phyloP scores from a whole-genome alignment of 495 filamentous ascomycete species.

The Aspergillus indologenus region DNA sequence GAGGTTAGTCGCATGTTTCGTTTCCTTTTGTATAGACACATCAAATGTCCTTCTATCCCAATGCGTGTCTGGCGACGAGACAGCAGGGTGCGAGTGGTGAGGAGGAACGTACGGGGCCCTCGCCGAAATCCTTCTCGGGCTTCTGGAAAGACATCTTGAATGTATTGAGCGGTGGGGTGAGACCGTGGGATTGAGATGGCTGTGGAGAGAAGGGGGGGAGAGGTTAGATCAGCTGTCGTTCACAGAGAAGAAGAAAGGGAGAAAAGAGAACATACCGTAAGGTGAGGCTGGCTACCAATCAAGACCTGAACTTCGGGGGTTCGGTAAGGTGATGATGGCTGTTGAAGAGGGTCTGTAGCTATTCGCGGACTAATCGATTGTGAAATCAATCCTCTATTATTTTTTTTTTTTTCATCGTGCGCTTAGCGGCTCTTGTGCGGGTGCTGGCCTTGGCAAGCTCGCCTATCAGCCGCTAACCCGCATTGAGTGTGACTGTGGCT shows the following conservation, averaged over 20 bases:
- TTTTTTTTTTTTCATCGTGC: constrained; percentile 11
- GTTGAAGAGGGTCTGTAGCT: constrained; percentile 24
- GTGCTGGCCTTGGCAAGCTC: constrained; percentile 44
- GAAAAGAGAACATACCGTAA: constrained; percentile 19
- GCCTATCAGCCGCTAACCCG: constrained; percentile 38
- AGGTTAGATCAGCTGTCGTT: constrained; percentile 15
- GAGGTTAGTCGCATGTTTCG: constrained; percentile 5
- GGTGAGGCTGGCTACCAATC: constrained; percentile 45
- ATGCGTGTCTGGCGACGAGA: constrained; percentile 6
- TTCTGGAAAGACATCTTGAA: constrained; percentile 93
- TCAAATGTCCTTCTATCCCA: neutral
- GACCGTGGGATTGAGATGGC: constrained; percentile 25
- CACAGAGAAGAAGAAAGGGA: neutral
- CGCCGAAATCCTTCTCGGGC: constrained; percentile 90
- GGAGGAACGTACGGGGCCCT: constrained; percentile 61
- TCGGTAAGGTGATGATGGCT: constrained; percentile 82
- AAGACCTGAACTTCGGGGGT: constrained; percentile 61
- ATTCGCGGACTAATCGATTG: constrained; percentile 23
- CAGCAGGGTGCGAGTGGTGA: neutral
- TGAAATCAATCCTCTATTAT: constrained; percentile 12
- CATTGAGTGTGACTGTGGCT: constrained; percentile 18
- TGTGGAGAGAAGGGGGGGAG: neutral
- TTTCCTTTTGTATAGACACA: neutral
- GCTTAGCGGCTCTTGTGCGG: constrained; percentile 27
- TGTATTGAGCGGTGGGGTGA: constrained; percentile 26